These are phyloP conservation scores for Thelonectria rubi DNA, from an alignment of 2,329 filamentous ascomycete species.

Conservation along the genomic window DNA sequence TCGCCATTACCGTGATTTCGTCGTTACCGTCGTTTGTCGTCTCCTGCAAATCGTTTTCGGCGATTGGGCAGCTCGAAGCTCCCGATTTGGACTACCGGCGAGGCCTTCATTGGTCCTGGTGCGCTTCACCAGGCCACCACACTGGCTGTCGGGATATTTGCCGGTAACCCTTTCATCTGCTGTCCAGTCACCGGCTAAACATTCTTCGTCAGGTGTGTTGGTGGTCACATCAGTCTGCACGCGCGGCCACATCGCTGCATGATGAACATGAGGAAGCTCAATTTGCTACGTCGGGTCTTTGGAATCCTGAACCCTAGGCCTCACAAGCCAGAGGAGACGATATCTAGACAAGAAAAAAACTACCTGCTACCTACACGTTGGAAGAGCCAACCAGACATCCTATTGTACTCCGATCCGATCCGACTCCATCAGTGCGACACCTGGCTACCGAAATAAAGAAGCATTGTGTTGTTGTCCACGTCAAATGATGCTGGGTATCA, in stretches of 20 bases:
- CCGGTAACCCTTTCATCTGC: conserved; percentile 9
- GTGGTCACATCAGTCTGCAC: conserved; percentile 1
- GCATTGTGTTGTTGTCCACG: conserved; percentile 32
- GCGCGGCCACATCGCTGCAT: too few relatives aligned
- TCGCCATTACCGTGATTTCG: too few relatives aligned
- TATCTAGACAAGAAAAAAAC: conserved; percentile 34
- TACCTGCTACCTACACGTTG: conserved; percentile 29
- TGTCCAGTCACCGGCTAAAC: conserved; percentile 23
- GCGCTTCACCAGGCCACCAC: conserved; percentile 1
- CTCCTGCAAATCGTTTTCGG: too few relatives aligned
- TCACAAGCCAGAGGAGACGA: conserved; percentile 24
- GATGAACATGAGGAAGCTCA: too few relatives aligned
- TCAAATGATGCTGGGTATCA: conserved; percentile 48
- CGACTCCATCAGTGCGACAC: conserved; percentile 39
- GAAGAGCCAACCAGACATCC: conserved; percentile 22
- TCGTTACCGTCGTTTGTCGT: too few relatives aligned
- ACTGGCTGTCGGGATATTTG: background rate
- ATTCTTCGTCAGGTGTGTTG: conserved; percentile 7
- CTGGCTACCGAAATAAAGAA: conserved; percentile 41
- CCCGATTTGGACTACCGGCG: background rate
- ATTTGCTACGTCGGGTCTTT: conserved; percentile 11
- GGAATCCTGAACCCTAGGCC: conserved; percentile 30
- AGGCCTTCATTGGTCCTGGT: conserved; percentile 3
- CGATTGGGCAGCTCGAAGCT: background rate
- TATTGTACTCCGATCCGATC: conserved; percentile 22